Evolutionary conservation across 169 alveolate species (phyloP).

Genomic region (Cryptosporidium parvum): DNA sequence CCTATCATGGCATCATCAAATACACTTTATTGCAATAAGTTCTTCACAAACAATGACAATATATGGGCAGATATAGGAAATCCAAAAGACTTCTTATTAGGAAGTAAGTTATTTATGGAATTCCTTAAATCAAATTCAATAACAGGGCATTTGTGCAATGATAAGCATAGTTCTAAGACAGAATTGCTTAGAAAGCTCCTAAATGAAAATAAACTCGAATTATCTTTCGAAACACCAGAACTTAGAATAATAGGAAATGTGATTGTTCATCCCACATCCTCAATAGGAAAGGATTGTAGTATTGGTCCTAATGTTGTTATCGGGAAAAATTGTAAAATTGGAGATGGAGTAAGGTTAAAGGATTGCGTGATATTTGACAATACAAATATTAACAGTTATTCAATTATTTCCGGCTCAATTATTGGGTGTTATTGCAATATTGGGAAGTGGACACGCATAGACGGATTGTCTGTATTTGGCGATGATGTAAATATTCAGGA

Average conservation of each 20-base stretch:
- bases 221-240: neutral
- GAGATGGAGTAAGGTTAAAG: slow-evolving; percentile 92
- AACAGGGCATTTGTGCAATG: too few species aligned
- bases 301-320: slow-evolving; percentile 93
- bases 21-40: slow-evolving; percentile 81
- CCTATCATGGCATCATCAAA: slow-evolving; percentile 92
- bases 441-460: slow-evolving; percentile 95
- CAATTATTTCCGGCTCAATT: slow-evolving; percentile 89
- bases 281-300: slow-evolving; percentile 86
- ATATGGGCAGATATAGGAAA: slow-evolving; percentile 94
- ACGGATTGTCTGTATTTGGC: slow-evolving; percentile 93
- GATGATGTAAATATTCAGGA: slow-evolving; percentile 92
- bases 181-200: slow-evolving; percentile 4
- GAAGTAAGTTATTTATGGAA: slow-evolving; percentile 84
- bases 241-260: slow-evolving; percentile 80
- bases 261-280: slow-evolving; percentile 83
- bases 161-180: neutral
- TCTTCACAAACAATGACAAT: slow-evolving; percentile 85
- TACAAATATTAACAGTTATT: slow-evolving; percentile 83
- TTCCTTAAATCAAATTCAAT: slow-evolving; percentile 12
- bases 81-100: slow-evolving; percentile 91
- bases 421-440: slow-evolving; percentile 93
- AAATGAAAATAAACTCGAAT: slow-evolving; percentile 10
- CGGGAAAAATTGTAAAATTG: slow-evolving; percentile 92
- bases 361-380: slow-evolving; percentile 88